Percentiles rank a stretch among this genome's conserved stretches.
phyloP scores from a whole-genome alignment of 139 green algal genomes.

The Ettlia oleoabundans region DNA sequence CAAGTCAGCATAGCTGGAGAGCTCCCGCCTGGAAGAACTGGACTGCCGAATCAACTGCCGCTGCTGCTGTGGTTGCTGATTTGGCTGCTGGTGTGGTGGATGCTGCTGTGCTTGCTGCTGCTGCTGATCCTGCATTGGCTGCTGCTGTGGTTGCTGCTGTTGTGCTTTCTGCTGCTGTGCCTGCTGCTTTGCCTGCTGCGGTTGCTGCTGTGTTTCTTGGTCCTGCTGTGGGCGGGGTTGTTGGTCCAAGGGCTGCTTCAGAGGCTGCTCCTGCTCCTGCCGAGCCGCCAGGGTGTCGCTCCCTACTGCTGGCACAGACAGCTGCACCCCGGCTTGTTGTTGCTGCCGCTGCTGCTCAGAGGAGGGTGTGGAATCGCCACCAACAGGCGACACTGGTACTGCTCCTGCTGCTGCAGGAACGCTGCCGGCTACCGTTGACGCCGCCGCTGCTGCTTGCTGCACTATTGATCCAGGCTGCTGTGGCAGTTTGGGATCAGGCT shows the following conservation, averaged over 20 bases:
- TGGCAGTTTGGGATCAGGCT: too few species aligned
- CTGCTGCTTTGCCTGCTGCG: not conserved
- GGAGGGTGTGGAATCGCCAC: too few species aligned
- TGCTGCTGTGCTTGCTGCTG: not conserved
- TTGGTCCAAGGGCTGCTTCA: too few species aligned
- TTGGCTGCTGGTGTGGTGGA: not conserved
- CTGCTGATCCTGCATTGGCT: not conserved
- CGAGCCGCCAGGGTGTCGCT: not conserved
- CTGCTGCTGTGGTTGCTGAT: too few species aligned
- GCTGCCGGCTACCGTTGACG: not conserved
- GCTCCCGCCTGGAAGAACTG: too few species aligned
- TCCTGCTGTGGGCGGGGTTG: too few species aligned
- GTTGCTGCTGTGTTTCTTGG: not conserved
- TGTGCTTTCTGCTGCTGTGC: not conserved
- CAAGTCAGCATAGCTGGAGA: constrained; percentile 5
- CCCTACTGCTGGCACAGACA: too few species aligned
- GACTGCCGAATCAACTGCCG: too few species aligned
- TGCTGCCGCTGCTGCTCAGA: not conserved
- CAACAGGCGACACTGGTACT: not conserved
- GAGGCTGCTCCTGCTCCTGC: too few species aligned
- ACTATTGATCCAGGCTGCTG: not conserved
- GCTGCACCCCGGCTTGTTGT: not conserved
- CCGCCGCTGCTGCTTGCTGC: not conserved
- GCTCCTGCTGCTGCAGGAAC: not conserved
- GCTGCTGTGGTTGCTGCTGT: not conserved